Evolutionary conservation across 2,329 filamentous ascomycete genomes (phyloP).

Genomic region (Apiospora pterosperma): DNA sequence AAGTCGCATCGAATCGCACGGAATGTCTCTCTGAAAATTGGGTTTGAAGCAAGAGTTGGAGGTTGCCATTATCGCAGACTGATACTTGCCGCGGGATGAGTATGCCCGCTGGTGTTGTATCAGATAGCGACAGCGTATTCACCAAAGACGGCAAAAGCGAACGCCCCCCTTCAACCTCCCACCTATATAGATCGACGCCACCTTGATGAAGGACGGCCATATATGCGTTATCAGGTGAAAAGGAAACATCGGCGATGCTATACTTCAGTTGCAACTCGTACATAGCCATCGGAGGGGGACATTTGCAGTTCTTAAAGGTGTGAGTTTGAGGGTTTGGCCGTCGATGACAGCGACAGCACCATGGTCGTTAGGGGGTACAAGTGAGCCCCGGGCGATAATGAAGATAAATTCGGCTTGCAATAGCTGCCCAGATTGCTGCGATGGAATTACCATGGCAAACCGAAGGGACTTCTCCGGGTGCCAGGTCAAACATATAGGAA

Average conservation of each 20-base stretch:
- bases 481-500: constrained; percentile 56
- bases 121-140: constrained; percentile 35
- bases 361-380: constrained; percentile 68
- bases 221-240: constrained; percentile 60
- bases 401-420: constrained; percentile 66
- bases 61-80: constrained; percentile 22
- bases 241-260: constrained; percentile 70
- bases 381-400: constrained; percentile 64
- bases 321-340: constrained; percentile 75
- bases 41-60: constrained; percentile 34
- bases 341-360: constrained; percentile 83
- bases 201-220: constrained; percentile 70
- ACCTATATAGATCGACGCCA: constrained; percentile 66
- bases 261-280: constrained; percentile 64
- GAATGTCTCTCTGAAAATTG: constrained; percentile 27
- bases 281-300: constrained; percentile 91
- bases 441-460: constrained; percentile 51
- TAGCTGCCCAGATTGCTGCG: constrained; percentile 38
- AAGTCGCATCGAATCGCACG: constrained; percentile 16
- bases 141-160: constrained; percentile 40
- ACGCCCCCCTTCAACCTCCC: constrained; percentile 59
- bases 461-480: constrained; percentile 81
- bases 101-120: constrained; percentile 19
- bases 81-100: constrained; percentile 25
- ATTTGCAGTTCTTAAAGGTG: constrained; percentile 78